A percentile compares a stretch with the other conserved stretches of the same genome.
phyloP scores from a whole-genome alignment of 2,329 filamentous ascomycete species.

The Colletotrichum costaricense region DNA sequence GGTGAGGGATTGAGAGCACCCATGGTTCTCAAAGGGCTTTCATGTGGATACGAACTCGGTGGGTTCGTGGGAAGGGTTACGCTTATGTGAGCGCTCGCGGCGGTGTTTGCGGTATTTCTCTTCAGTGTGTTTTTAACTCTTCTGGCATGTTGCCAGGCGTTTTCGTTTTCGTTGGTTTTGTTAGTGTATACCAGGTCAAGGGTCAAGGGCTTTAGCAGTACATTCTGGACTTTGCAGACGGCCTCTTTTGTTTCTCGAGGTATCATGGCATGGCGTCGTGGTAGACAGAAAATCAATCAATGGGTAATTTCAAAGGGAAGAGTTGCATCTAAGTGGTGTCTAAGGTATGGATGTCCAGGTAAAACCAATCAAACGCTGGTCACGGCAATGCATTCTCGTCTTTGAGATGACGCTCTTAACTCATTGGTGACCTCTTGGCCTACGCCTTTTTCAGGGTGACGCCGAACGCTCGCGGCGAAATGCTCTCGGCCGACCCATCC shows the following conservation, averaged over 20 bases:
- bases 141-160: constrained; percentile 2
- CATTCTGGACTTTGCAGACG: constrained; percentile 4
- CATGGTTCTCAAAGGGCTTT: not conserved
- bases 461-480: constrained; percentile 16
- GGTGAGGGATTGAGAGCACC: not conserved
- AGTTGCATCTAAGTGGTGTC: not conserved
- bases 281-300: constrained; percentile 27
- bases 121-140: constrained; percentile 22
- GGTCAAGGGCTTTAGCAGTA: not conserved
- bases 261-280: constrained; percentile 33
- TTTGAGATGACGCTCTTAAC: not conserved
- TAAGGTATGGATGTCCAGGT: not conserved
- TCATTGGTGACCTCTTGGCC: too few relatives aligned
- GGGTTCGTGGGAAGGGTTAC: not conserved
- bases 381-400: not conserved
- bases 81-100: not conserved
- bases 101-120: constrained; percentile 17
- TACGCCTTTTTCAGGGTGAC: constrained; percentile 4
- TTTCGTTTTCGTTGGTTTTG: constrained; percentile 7
- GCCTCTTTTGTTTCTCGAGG: constrained; percentile 15
- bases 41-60: not conserved
- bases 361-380: not conserved
- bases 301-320: not conserved
- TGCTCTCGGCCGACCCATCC: constrained; percentile 12
- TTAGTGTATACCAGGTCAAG: constrained; percentile 32